Conservation (phyloP, 129 eudicot species). For the Lactuca sativa region DNA sequence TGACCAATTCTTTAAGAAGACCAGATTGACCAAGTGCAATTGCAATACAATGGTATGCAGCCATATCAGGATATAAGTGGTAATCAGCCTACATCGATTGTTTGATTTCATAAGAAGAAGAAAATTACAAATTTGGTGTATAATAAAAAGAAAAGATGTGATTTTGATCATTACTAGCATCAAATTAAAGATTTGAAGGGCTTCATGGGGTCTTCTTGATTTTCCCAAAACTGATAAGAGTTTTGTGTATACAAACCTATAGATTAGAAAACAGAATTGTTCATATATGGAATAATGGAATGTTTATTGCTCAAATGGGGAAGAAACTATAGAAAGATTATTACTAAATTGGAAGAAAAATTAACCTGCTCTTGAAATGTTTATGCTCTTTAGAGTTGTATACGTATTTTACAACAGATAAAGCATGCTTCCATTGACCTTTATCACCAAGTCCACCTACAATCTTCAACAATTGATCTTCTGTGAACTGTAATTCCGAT, state of each 20-base stretch:
- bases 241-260: constrained; percentile 93
- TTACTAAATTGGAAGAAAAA: constrained; percentile 14
- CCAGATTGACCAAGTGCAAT: constrained; percentile 96
- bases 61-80: constrained; percentile 93
- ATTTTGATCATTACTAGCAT: constrained; percentile 70
- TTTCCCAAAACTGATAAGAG: constrained; percentile 79
- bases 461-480: constrained; percentile 77
- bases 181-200: constrained; percentile 65
- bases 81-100: constrained; percentile 59
- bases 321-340: neutral
- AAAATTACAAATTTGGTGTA: neutral
- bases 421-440: constrained; percentile 84
- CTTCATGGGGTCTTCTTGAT: constrained; percentile 76
- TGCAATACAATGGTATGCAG: constrained; percentile 91
- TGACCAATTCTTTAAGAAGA: constrained; percentile 70
- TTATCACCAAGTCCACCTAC: constrained; percentile 73
- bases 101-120: constrained; percentile 13
- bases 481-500: constrained; percentile 73
- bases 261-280: neutral
- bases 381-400: constrained; percentile 68
- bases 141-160: constrained; percentile 7
- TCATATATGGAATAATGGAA: neutral
- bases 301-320: neutral
- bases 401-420: constrained; percentile 84
- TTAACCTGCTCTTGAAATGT: constrained; percentile 78